Percentiles rank a stretch among this genome's conserved stretches.
Conservation (phyloP, 2,329 filamentous ascomycete species). For the Metarhizium sp. region DNA sequence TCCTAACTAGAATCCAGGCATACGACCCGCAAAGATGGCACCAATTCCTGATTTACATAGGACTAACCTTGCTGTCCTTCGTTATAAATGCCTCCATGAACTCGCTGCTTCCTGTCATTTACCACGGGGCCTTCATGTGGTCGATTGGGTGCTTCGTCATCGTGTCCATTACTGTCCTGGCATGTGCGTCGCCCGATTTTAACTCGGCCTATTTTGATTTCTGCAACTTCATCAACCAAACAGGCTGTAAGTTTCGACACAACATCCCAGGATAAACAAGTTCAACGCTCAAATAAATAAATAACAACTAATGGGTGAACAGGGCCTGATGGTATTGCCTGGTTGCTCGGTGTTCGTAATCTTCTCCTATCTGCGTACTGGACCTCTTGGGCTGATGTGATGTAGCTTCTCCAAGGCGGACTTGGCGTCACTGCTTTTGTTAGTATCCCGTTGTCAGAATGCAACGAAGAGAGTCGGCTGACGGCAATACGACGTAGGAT, state of each 20-base stretch:
- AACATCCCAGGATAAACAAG: too few species aligned
- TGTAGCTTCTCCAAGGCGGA: slow-evolving; percentile 20
- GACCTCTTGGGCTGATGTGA: not conserved
- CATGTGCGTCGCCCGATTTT: slow-evolving; percentile 55
- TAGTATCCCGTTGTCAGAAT: slow-evolving; percentile 5
- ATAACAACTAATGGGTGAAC: not conserved
- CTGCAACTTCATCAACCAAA: slow-evolving; percentile 21
- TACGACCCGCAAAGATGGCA: slow-evolving; percentile 56
- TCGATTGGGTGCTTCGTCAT: slow-evolving; percentile 57
- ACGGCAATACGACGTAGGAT: slow-evolving; percentile 11
- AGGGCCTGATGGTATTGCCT: slow-evolving; percentile 23
- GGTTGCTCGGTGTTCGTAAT: slow-evolving; percentile 19
- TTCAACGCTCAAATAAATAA: too few species aligned
- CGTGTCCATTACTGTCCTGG: slow-evolving; percentile 58
- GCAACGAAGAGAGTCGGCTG: not conserved
- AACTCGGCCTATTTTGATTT: slow-evolving; percentile 21
- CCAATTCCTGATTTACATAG: slow-evolving; percentile 48
- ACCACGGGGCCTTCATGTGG: slow-evolving; percentile 61
- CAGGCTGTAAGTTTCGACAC: slow-evolving; percentile 13
- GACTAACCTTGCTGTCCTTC: slow-evolving; percentile 17
- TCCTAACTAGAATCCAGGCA: slow-evolving; percentile 9
- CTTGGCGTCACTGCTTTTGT: slow-evolving; percentile 23
- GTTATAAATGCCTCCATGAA: slow-evolving; percentile 22
- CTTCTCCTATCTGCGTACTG: too few species aligned
- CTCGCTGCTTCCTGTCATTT: slow-evolving; percentile 33